Base-by-base conservation (phyloP, 306 rosid genomes). In the Geum urbanum region DNA sequence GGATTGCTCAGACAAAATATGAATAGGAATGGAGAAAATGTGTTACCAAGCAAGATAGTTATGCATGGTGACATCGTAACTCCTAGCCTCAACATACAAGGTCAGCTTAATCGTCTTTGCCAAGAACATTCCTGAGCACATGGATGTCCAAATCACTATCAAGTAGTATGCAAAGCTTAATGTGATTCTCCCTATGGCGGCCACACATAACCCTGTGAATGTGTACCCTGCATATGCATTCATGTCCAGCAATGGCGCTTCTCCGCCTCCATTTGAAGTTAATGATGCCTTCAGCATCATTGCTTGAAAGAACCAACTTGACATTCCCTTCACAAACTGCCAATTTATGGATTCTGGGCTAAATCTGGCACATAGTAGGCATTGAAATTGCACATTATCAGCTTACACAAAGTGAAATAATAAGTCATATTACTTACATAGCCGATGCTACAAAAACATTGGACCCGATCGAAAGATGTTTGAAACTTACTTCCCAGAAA, bases 311-410 rank as follows among this genome's bases (percentile, higher is more conserved):
- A 81, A 70, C 96, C 96, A 89, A 46, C 92, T 89, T 19, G 83
- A 76, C 61, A 89, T 77, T 49, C 89, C 96, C 72, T 89, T 89
- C 69, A 81, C 75, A 76, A 89, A 89, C 78, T 81, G 66, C 86
- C 83, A 83, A 72, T 83, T 89, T 79, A 86, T 61, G 60, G 90
- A 90, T 72, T 84, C 96, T 40, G 92, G 96, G 69, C 92, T 81
- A 81, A 86, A 89, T 78, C 90, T 86, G 83, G 69, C 72, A 58
- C 24, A n/a, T 5, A 45, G 24, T 43, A 27, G 24, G 4, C 44
- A 8, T 43, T 4, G 9, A 44, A 45, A 32, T 37, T 5, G 37
- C 37, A 32, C 37, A 32, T 32, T 32, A 32, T 32, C 37, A 32
- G 37, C 37, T 32, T 32, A 19, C 39, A 5, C 12, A 10, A 14